phyloP scores from a whole-genome alignment of 73 alveolate genomes.

The Uronychia binucleata region DNA sequence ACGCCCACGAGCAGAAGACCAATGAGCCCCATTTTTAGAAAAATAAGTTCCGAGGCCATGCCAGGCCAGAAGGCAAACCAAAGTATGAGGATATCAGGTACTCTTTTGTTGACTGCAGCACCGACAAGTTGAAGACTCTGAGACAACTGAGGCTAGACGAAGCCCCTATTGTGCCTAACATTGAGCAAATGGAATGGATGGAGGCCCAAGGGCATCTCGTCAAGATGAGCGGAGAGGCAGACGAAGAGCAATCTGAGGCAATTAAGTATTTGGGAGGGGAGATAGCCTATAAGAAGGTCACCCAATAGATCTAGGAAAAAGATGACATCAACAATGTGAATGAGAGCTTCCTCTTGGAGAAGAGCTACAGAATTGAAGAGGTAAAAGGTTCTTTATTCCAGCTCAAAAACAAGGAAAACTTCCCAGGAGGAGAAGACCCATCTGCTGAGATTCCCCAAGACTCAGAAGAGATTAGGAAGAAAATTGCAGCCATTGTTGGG shows the following conservation, averaged over 20 bases:
- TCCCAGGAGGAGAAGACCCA: neutral
- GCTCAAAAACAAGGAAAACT: too few species aligned
- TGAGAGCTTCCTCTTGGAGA: neutral
- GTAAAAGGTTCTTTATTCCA: too few species aligned
- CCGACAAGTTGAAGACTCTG: neutral
- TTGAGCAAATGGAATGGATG: constrained; percentile 43
- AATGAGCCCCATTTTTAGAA: neutral
- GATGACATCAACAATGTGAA: neutral
- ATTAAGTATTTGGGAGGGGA: constrained; percentile 8
- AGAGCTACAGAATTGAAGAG: neutral
- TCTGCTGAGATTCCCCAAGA: too few species aligned
- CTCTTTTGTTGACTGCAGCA: too few species aligned
- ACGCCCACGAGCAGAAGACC: constrained; percentile 3
- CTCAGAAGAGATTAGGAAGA: neutral
- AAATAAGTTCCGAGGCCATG: constrained; percentile 16
- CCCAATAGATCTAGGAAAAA: neutral
- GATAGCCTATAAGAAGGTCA: constrained; percentile 10
- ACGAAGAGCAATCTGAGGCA: neutral
- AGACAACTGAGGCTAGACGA: constrained; percentile 34
- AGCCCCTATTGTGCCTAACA: constrained; percentile 17
- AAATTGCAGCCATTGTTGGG: neutral
- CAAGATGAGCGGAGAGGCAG: neutral
- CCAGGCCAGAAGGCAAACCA: constrained; percentile 18
- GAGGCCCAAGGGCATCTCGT: constrained; percentile 42
- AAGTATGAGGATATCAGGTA: constrained; percentile 16